Evolutionary conservation across 768 basidiomycete species (phyloP), one percentile per base, ranked within the genome.

Genomic region (Boletus tylopilopsis): DNA sequence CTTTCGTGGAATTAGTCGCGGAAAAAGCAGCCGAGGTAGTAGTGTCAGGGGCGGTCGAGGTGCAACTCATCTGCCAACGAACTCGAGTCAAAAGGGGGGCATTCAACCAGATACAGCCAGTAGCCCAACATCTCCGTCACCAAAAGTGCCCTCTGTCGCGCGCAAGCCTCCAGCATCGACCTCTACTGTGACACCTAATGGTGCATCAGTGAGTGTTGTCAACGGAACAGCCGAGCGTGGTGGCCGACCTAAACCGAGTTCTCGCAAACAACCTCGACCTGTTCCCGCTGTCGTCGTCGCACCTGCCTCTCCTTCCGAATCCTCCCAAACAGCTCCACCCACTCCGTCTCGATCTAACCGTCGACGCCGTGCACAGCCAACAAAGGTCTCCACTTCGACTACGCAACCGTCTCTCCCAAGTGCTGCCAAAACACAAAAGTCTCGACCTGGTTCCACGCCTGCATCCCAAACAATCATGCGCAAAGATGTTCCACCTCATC

Each of bases 401-500:
- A 36, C 54, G 15, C 64, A 64, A 18, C 55, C 54, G 8, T 50
- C 42, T 37, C 44, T 41, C 8, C 47, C 59, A 9, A 45, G 63
- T 64, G 56, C 58, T n/a, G 19, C 47, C 50, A 66, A 45, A 71
- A 13, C 72, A 13, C 72, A 74, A 50, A 73, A 68, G 33, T 70
- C 73, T 27, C 53, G 43, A 33, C 27, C 43, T 36, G 58, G 45
- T 9, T 61, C 59, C 12, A 51, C 55, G 16, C 55, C 58, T 45
- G 34, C 55, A 34, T 53, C 66, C 19, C 58, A 71, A 42, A 54
- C 53, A 9, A 68, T 73, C 29, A 19, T 66, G 5, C 60, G 73
- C 22, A 84, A 82, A 61, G 82, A 85, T 56, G 60, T 76, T 5
- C 83, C 83, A 34, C 84, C 82, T 9, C 86, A 84, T 51, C 70